phyloP scores from a whole-genome alignment of 257 asterid species.

The Orobanche coerulescens region DNA sequence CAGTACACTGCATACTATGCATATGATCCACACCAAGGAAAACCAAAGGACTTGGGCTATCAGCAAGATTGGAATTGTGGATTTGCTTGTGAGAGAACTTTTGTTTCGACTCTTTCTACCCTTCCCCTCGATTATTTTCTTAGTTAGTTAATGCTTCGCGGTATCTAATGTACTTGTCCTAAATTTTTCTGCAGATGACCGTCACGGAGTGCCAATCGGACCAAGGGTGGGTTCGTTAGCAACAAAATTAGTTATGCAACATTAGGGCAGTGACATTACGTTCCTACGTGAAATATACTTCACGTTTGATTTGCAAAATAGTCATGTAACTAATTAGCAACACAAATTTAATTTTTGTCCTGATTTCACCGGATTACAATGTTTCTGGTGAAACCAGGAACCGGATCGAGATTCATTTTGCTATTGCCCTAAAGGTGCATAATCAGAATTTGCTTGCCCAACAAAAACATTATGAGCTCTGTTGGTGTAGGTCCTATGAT shows the following conservation, averaged over 20 bases:
- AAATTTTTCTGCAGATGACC: constrained; percentile 36
- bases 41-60: constrained; percentile 42
- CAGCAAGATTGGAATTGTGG: constrained; percentile 81
- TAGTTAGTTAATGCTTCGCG: background rate
- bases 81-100: constrained; percentile 52
- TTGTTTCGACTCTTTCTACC: background rate
- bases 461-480: background rate
- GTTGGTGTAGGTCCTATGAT: background rate
- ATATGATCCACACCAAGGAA: constrained; percentile 38
- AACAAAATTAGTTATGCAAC: too few relatives aligned
- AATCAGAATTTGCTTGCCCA: background rate
- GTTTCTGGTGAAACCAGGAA: too few relatives aligned
- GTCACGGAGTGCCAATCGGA: constrained; percentile 86
- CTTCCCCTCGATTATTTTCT: too few relatives aligned
- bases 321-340: too few relatives aligned
- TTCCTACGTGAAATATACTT: too few relatives aligned
- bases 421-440: too few relatives aligned
- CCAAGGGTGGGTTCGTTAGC: constrained; percentile 72
- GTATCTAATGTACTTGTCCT: background rate
- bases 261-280: too few relatives aligned
- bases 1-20: constrained; percentile 83
- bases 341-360: too few relatives aligned
- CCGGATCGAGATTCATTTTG: too few relatives aligned
- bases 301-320: too few relatives aligned
- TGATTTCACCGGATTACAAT: too few relatives aligned